Evolutionary conservation across 768 basidiomycete species (phyloP), one percentile per base, ranked within the genome.

Genomic region (Pseudohyphozyma bogoriensis): DNA sequence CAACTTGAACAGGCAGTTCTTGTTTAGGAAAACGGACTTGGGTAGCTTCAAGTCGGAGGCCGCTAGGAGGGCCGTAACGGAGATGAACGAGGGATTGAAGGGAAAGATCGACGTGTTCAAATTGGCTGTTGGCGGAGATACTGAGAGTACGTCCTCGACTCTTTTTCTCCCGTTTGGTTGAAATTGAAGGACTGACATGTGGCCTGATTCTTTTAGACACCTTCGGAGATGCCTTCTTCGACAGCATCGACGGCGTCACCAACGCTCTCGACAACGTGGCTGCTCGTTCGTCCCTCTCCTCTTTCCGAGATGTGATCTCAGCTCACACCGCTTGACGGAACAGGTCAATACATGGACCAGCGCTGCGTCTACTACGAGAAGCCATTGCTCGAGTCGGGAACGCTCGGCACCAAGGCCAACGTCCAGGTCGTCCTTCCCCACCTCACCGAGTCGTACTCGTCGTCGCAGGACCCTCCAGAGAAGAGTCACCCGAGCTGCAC

Each of bases 401-500:
- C 95, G 22, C 82, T 99, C 62, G 95, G 95, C 55, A 99, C 95
- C 39, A 96, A 97, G 76, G 95, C 90, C 64, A 99, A 97, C 74
- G 84, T 85, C 7, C 95, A 99, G 76, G 90, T 97, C 65, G 80
- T 99, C 59, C 81, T 96, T 52, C 95, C 93, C 26, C 82, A 95
- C 73, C 67, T 96, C 42, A 95, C 93, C 18, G 95, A 99, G 75
- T 93, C 89, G 22, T 99, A 99, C 74, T 85, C 87, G 18, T 93
- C 91, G 12, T 96, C 92, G 18, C 95, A 97, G 75, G 95, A 99
- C 73, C 95, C 95, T 47, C 95, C 95, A 12, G 95, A 99, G 77
- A 97, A 95, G 75, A 86, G 92, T 72, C 85, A 91, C 2, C 87
- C 95, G 28, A 88, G 87, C 29, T 99, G 95, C 74, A 99, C 95